Base-by-base conservation (phyloP, 345 rosid species). In the Boechera stricta region DNA sequence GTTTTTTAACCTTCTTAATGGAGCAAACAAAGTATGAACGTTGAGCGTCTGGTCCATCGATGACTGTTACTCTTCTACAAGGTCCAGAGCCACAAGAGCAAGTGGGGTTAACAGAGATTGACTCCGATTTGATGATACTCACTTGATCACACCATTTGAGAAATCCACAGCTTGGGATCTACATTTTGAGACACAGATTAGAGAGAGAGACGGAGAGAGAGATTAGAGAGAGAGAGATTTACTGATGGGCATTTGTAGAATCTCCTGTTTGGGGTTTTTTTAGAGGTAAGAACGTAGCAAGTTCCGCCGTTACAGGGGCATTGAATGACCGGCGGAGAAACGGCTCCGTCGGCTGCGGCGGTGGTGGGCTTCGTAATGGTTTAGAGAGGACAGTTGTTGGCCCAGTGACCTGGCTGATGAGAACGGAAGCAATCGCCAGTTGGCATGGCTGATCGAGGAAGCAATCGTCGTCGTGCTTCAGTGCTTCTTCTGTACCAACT, bases 331-430 rank as follows among this genome's bases (percentile, higher is more conserved):
- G 45, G 74, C 1, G 66, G 74, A 33, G 35, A 71, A 18, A 10
- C 13, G 44, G 29, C 8, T 4, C 5, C 36, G 39, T 5, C n/a
- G n/a, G n/a, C n/a, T n/a, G n/a, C 62, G 38, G 15, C 4, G 8
- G 42, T 3, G 29, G n/a, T 36, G 15, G 45, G 45, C 2, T 4
- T 56, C 3, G 42, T 28, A 7, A 42, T 9, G 65, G 35, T 45
- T 44, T 42, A 58, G 56, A 57, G 56, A 71, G 66, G 74, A 4
- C 66, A 71, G 31, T 48, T 26, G 4, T 57, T 71, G 9, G 45
- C 56, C 74, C 74, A 71, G 66, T 58, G 74, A 5, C 74, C 74
- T 58, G 66, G 47, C 45, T 58, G 64, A 31, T 71, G 56, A 38
- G 66, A 71, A 33, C 1, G 10, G 65, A 18, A 38, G 47, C 65